Conservation (phyloP, 805 yeast species). For the Zygosaccharomyces pseudorouxii region DNA sequence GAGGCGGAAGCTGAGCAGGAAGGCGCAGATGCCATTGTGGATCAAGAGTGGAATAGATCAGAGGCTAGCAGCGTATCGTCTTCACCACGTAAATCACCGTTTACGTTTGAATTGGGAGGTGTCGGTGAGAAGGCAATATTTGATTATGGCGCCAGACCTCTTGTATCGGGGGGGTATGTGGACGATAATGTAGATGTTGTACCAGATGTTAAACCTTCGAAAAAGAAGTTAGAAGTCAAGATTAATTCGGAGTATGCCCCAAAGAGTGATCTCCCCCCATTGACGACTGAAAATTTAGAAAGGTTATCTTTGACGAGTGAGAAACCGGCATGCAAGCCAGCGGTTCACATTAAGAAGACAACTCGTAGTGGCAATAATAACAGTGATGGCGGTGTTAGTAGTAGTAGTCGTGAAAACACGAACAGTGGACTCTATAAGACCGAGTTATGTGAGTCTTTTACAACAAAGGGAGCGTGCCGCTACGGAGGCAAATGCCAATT, state of each 20-base stretch:
- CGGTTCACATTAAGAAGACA: slow-evolving; percentile 9
- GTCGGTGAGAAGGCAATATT: neutral
- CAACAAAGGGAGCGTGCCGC: slow-evolving; percentile 69
- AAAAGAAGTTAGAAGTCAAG: slow-evolving; percentile 26
- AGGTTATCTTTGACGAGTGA: slow-evolving; percentile 17
- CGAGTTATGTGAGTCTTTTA: slow-evolving; percentile 78
- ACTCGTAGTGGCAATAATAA: slow-evolving; percentile 4
- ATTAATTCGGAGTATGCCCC: slow-evolving; percentile 26
- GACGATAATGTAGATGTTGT: neutral
- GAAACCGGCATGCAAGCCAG: slow-evolving; percentile 1
- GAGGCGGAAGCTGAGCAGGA: slow-evolving; percentile 7
- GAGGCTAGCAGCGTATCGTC: neutral
- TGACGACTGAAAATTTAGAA: slow-evolving; percentile 32
- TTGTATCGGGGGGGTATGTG: neutral
- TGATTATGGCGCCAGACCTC: neutral
- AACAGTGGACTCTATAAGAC: slow-evolving; percentile 81
- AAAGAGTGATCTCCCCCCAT: slow-evolving; percentile 21
- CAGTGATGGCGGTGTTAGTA: slow-evolving; percentile 1
- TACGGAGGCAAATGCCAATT: slow-evolving; percentile 90
- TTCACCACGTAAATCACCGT: neutral
- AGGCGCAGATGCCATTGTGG: neutral
- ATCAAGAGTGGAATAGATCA: neutral
- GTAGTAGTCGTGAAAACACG: slow-evolving; percentile 16
- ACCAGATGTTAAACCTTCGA: neutral
- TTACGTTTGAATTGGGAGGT: neutral